Conservation (phyloP, 106 monocot species). For the Ottelia alismoides region DNA sequence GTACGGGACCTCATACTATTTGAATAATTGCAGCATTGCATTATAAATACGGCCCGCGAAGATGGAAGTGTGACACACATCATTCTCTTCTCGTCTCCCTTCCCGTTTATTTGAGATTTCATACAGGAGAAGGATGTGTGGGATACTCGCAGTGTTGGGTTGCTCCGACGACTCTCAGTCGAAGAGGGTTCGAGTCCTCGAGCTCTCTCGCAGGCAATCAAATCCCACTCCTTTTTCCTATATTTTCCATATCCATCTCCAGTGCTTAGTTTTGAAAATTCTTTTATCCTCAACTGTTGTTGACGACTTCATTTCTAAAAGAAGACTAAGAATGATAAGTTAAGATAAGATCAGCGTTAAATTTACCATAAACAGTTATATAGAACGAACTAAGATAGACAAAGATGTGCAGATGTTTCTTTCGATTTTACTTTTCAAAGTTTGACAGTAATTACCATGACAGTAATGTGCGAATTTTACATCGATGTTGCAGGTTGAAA, state of each 20-base stretch:
- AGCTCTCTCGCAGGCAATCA: constrained; percentile 89
- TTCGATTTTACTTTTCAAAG: too few relatives aligned
- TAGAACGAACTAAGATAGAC: too few relatives aligned
- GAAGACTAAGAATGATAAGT: background rate
- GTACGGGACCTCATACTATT: too few relatives aligned
- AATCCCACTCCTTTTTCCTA: too few relatives aligned
- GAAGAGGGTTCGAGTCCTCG: constrained; percentile 81
- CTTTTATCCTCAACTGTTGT: background rate
- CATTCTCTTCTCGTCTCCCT: background rate
- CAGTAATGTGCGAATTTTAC: too few relatives aligned
- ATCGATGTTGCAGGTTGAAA: constrained; percentile 23
- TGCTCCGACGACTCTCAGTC: constrained; percentile 78
- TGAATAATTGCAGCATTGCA: too few relatives aligned
- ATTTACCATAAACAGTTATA: background rate
- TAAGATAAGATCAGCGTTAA: background rate
- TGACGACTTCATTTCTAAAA: background rate
- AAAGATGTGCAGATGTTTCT: too few relatives aligned
- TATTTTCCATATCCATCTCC: too few relatives aligned
- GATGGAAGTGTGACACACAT: too few relatives aligned
- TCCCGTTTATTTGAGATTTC: background rate
- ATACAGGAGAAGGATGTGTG: constrained; percentile 48
- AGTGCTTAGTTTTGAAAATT: too few relatives aligned
- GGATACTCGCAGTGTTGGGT: constrained; percentile 78
- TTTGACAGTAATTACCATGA: too few relatives aligned
- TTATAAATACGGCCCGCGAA: too few relatives aligned